These are phyloP conservation scores for Coniochaeta prunicola DNA, from an alignment of 2,329 filamentous ascomycete genomes.

Conservation along the genomic window DNA sequence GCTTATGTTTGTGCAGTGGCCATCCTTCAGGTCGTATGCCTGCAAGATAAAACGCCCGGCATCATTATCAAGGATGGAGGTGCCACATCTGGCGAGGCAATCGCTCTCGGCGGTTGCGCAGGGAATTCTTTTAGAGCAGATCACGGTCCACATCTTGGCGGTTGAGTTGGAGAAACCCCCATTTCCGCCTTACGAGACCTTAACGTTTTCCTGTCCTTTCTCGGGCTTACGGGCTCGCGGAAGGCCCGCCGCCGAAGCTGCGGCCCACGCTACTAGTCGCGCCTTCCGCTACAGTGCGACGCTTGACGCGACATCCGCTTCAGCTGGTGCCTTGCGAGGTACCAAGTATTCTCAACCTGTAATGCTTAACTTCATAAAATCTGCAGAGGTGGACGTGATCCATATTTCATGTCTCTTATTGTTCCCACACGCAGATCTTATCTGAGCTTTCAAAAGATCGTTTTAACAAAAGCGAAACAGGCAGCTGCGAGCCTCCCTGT, in stretches of 20 bases:
- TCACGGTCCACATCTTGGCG: background rate
- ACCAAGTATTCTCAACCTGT: background rate
- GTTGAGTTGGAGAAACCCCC: background rate
- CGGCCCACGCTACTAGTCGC: background rate
- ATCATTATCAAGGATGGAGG: background rate
- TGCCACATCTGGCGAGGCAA: no score
- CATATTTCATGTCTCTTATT: background rate
- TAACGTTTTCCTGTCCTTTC: background rate
- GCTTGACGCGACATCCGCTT: background rate
- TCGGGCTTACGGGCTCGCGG: background rate
- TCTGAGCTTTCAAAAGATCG: background rate
- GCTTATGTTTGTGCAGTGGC: background rate
- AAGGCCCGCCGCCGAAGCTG: background rate
- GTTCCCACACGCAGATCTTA: background rate
- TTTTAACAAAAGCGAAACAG: background rate
- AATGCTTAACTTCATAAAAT: background rate
- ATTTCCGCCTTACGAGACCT: background rate
- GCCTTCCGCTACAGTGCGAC: background rate
- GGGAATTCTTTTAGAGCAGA: background rate
- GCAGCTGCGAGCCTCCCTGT: background rate
- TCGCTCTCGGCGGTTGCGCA: background rate
- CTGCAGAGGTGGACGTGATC: background rate
- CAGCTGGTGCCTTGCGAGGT: background rate
- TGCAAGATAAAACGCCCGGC: background rate
- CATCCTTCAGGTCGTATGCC: background rate